Percentiles rank a stretch among this genome's conserved stretches.
phyloP scores from a whole-genome alignment of 306 rosid species.

The Quercus ilex region DNA sequence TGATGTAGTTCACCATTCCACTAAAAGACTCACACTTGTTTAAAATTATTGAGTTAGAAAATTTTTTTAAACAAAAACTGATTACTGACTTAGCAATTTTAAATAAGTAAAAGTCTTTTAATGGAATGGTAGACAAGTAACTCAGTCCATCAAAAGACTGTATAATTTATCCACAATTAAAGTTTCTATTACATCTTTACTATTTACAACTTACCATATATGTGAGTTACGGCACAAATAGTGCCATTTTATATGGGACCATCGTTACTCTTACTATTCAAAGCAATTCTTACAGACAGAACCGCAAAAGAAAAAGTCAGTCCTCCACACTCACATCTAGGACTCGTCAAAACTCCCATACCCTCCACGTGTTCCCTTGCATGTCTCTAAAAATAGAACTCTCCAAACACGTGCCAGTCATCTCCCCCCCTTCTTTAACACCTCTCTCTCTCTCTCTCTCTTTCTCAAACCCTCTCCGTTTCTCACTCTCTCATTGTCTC shows the following conservation, averaged over 20 bases:
- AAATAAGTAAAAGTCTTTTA: too few relatives aligned
- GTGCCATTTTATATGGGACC: accelerated
- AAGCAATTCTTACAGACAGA: background rate
- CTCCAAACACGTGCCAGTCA: conserved; percentile 26
- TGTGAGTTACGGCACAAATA: accelerated
- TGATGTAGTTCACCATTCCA: accelerated
- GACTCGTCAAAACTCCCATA: background rate
- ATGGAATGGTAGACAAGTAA: accelerated
- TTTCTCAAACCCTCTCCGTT: background rate
- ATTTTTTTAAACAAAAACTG: accelerated
- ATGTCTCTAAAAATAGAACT: conserved; percentile 33
- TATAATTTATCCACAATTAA: too few relatives aligned
- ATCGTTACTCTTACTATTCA: too few relatives aligned
- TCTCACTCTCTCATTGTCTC: background rate
- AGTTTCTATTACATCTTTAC: accelerated
- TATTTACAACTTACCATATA: accelerated
- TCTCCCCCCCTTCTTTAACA: background rate
- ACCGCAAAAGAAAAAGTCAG: conserved; percentile 23
- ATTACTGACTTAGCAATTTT: too few relatives aligned
- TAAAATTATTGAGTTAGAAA: accelerated
- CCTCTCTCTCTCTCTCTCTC: background rate
- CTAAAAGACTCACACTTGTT: too few relatives aligned
- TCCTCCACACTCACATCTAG: conserved; percentile 10
- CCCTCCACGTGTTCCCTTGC: conserved; percentile 52
- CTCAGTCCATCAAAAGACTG: accelerated